Evolutionary conservation across 139 green algal genomes (phyloP).

Genomic region (Closterium sp.): DNA sequence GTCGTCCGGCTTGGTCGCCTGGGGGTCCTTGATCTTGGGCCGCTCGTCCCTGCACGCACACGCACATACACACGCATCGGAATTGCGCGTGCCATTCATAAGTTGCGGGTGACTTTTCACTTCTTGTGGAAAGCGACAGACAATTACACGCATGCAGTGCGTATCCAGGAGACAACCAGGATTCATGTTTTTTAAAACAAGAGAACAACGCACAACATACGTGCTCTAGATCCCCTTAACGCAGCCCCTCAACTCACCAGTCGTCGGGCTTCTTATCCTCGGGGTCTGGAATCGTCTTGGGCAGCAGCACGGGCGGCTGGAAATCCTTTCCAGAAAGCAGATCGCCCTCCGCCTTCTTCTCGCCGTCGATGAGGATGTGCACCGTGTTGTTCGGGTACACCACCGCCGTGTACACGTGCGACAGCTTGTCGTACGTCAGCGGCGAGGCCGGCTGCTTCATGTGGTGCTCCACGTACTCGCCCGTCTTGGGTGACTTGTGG

Average conservation of each 20-base stretch:
- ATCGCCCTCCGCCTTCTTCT: conserved; percentile 45
- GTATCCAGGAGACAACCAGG: no score
- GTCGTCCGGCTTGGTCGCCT: conserved; percentile 78
- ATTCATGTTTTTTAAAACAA: no score
- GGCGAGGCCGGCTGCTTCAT: conserved; percentile 69
- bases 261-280: conserved; percentile 61
- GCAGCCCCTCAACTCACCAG: conserved; percentile 47
- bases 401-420: conserved; percentile 61
- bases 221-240: not conserved
- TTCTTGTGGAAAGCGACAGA: not conserved
- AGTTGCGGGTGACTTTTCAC: no score
- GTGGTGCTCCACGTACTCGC: conserved; percentile 90
- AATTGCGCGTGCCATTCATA: no score
- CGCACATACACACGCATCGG: not conserved
- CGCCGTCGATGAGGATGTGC: conserved; percentile 57
- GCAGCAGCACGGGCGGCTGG: conserved; percentile 56
- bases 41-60: conserved; percentile 32
- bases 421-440: conserved; percentile 36
- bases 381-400: conserved; percentile 60
- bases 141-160: not conserved
- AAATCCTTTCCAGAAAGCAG: conserved; percentile 57
- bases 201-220: no score
- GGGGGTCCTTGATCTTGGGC: conserved; percentile 58
- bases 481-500: conserved; percentile 78
- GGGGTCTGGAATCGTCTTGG: conserved; percentile 59